Conservation (phyloP, 2,329 filamentous ascomycete species). For the Massarina eburnea region DNA sequence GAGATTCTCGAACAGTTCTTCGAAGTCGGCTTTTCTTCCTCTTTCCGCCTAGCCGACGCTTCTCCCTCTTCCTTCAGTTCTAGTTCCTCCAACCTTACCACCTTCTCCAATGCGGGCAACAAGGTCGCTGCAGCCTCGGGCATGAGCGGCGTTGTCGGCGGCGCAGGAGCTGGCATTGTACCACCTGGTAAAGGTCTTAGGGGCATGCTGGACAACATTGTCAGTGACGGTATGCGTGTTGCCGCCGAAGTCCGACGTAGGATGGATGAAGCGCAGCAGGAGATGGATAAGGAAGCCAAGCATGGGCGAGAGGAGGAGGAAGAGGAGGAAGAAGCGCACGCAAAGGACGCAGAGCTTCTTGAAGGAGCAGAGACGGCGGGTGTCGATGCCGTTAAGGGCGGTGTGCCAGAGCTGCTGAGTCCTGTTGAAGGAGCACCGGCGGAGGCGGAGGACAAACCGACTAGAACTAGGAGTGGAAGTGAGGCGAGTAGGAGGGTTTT, state of each 20-base stretch:
- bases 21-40: slow-evolving; percentile 90
- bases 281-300: slow-evolving; percentile 77
- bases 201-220: slow-evolving; percentile 95
- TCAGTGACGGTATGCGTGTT: slow-evolving; percentile 95
- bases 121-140: slow-evolving; percentile 46
- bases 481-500: slow-evolving; percentile 40
- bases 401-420: slow-evolving; percentile 12
- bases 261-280: slow-evolving; percentile 94
- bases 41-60: slow-evolving; percentile 80
- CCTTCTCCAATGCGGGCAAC: slow-evolving; percentile 70
- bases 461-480: slow-evolving; percentile 32
- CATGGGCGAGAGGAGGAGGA: slow-evolving; percentile 61
- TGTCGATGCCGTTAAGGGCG: slow-evolving; percentile 35
- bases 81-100: slow-evolving; percentile 74
- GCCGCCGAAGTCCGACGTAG: slow-evolving; percentile 86
- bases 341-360: slow-evolving; percentile 49
- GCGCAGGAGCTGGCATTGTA: slow-evolving; percentile 55
- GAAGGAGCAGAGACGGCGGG: slow-evolving; percentile 53
- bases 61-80: slow-evolving; percentile 50
- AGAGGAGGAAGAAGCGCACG: slow-evolving; percentile 57
- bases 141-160: slow-evolving; percentile 49
- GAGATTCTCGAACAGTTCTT: slow-evolving; percentile 97
- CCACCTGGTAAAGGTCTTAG: slow-evolving; percentile 74
- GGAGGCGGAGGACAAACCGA: slow-evolving; percentile 28
- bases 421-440: slow-evolving; percentile 15